These are phyloP conservation scores for Aspergillus arachidicola DNA, from an alignment of 2,329 filamentous ascomycete genomes.

Conservation along the genomic window DNA sequence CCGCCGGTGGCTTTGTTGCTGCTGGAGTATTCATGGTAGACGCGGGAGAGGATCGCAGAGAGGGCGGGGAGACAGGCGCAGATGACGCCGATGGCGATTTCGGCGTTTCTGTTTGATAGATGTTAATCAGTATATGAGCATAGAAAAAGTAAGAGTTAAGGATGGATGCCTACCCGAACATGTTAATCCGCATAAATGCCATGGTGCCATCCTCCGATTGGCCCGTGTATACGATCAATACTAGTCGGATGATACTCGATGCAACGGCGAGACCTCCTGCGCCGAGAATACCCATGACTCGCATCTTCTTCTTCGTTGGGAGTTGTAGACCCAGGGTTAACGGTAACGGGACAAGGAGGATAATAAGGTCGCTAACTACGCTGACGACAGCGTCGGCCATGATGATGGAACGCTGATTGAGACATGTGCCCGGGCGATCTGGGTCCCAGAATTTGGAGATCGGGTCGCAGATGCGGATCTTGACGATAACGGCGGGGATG, in stretches of 20 bases:
- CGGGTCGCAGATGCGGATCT: conserved; percentile 47
- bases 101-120: conserved; percentile 40
- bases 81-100: conserved; percentile 44
- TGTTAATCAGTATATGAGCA: conserved; percentile 32
- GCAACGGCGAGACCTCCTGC: conserved; percentile 44
- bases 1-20: conserved; percentile 21
- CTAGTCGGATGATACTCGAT: conserved; percentile 31
- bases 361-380: conserved; percentile 59
- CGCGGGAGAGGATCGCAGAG: conserved; percentile 36
- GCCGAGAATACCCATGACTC: conserved; percentile 52
- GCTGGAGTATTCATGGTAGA: conserved; percentile 35
- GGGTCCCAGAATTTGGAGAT: conserved; percentile 46
- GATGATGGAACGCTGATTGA: conserved; percentile 45
- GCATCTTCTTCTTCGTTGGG: conserved; percentile 48
- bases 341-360: conserved; percentile 54
- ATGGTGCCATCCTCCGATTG: conserved; percentile 28
- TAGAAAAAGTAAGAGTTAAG: conserved; percentile 17
- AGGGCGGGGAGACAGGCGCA: conserved; percentile 45
- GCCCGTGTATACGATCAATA: conserved; percentile 27
- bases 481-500: conserved; percentile 44
- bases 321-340: conserved; percentile 50
- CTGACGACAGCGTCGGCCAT: conserved; percentile 60
- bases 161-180: conserved; percentile 37
- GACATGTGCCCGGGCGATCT: conserved; percentile 23
- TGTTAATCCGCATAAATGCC: conserved; percentile 34